A percentile compares a stretch with the other conserved stretches of the same genome.
These are phyloP conservation scores for Maudiozyma serrabonitensis DNA, from an alignment of 805 yeast genomes.

Conservation along the genomic window DNA sequence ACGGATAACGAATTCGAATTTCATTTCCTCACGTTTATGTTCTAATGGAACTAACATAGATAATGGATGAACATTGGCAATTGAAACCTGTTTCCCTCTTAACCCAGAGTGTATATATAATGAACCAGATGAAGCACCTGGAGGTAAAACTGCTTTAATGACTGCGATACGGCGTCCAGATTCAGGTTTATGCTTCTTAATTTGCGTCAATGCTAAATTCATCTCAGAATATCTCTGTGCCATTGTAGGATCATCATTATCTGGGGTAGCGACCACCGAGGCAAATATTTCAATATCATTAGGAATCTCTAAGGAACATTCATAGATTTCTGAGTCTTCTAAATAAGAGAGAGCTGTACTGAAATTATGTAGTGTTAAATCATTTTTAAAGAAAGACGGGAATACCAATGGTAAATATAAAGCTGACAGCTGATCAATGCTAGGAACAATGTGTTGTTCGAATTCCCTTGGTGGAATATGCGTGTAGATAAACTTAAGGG, in stretches of 20 bases:
- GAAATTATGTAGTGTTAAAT: constrained; percentile 52
- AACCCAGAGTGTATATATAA: constrained; percentile 66
- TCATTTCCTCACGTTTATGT: constrained; percentile 54
- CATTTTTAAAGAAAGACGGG: constrained; percentile 62
- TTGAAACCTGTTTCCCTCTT: constrained; percentile 47
- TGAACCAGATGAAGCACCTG: constrained; percentile 56
- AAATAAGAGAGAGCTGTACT: constrained; percentile 69
- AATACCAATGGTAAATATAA: constrained; percentile 78
- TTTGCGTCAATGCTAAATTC: constrained; percentile 64
- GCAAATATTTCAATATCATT: constrained; percentile 58
- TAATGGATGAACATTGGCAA: constrained; percentile 54
- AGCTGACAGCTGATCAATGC: constrained; percentile 68
- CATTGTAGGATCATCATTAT: constrained; percentile 10
- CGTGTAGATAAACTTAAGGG: constrained; percentile 65
- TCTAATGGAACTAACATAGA: constrained; percentile 65
- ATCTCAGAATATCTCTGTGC: constrained; percentile 12
- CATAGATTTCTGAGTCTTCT: constrained; percentile 67
- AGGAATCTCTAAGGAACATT: constrained; percentile 67
- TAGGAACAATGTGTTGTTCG: constrained; percentile 81
- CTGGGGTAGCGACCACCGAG: constrained; percentile 42
- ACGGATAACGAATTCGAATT: constrained; percentile 58
- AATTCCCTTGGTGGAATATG: constrained; percentile 75
- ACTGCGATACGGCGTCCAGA: constrained; percentile 52
- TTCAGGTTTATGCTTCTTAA: constrained; percentile 49
- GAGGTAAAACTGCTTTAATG: constrained; percentile 74